Conservation (phyloP, 1,284 basidiomycete species). For the Rhodotorula sp. region DNA sequence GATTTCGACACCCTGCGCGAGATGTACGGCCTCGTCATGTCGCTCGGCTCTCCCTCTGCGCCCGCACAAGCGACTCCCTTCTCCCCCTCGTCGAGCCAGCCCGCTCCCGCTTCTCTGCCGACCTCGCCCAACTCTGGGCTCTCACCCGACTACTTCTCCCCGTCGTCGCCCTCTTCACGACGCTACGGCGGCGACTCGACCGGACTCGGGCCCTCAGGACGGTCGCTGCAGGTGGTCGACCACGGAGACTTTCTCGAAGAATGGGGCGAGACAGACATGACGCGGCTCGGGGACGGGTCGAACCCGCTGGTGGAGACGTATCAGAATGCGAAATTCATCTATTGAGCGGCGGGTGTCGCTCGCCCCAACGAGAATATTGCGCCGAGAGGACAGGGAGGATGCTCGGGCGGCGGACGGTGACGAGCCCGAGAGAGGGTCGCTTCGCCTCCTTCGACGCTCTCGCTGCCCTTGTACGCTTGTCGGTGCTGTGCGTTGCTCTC, state of each 20-base stretch:
- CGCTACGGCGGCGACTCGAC: constrained; percentile 32
- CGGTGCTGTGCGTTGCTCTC: not conserved
- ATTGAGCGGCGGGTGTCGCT: constrained; percentile 2
- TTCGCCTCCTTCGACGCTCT: not conserved
- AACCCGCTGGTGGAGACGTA: constrained; percentile 86
- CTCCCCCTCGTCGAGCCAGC: constrained; percentile 1
- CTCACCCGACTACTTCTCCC: constrained; percentile 41
- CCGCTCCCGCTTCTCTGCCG: constrained; percentile 60
- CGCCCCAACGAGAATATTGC: too few species aligned
- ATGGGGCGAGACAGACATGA: constrained; percentile 69
- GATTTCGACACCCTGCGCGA: constrained; percentile 79
- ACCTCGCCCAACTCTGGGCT: constrained; percentile 46
- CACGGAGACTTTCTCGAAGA: constrained; percentile 80
- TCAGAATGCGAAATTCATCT: constrained; percentile 62
- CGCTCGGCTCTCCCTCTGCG: not conserved
- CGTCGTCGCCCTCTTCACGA: constrained; percentile 48
- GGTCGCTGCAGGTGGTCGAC: constrained; percentile 66
- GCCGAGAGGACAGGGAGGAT: not conserved
- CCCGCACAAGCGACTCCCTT: constrained; percentile 44
- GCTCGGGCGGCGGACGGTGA: not conserved
- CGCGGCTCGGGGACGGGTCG: constrained; percentile 69
- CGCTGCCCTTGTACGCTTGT: not conserved
- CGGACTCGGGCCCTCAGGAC: not conserved
- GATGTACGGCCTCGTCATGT: constrained; percentile 78
- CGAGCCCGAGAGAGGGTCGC: not conserved